Conservation (phyloP, 1,139 yeast species). For the Debaryomycetaceae sp. region DNA sequence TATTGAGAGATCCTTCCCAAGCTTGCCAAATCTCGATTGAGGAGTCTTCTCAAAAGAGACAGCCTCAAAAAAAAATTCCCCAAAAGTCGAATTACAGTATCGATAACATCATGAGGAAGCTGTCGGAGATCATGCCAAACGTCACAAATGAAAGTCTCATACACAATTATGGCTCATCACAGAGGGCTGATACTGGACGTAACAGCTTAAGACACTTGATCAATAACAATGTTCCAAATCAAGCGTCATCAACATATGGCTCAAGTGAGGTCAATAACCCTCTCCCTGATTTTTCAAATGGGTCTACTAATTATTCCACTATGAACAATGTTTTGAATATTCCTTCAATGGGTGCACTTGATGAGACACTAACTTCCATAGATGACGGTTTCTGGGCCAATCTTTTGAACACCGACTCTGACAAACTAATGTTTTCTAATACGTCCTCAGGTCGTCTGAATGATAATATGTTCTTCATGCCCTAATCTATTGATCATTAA, state of each 20-base stretch:
- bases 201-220: neutral
- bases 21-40: constrained; percentile 7
- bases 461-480: constrained; percentile 32
- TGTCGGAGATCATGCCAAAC: neutral
- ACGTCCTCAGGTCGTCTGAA: constrained; percentile 10
- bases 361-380: constrained; percentile 28
- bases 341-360: constrained; percentile 19
- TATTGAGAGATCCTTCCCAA: constrained; percentile 8
- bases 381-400: constrained; percentile 48
- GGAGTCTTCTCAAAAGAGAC: neutral
- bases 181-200: too few species aligned
- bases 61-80: neutral
- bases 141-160: neutral
- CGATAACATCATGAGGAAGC: neutral
- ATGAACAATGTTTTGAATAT: constrained; percentile 2
- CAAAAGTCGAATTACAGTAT: neutral
- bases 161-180: neutral
- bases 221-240: neutral
- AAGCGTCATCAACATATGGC: constrained; percentile 2
- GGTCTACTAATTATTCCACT: neutral
- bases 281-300: neutral
- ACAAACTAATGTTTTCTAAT: constrained; percentile 33
- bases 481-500: constrained; percentile 2
- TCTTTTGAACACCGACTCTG: constrained; percentile 32
- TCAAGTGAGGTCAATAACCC: neutral